Evolutionary conservation across 2,329 filamentous ascomycete species (phyloP), one percentile per base, ranked within the genome.

Genomic region (Emmonsia crescens): DNA sequence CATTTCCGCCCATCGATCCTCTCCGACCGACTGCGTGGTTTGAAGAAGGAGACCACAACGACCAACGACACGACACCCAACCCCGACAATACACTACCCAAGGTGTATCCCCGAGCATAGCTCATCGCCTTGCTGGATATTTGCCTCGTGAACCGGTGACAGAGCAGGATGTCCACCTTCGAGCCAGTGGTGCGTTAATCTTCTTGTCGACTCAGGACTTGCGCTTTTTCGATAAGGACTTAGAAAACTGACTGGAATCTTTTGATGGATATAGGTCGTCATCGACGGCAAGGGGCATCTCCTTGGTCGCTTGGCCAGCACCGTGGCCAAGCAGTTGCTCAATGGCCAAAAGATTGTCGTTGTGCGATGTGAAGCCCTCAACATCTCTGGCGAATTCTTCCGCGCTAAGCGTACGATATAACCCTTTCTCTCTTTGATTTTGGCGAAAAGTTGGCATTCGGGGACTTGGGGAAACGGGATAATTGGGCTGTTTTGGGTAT

Each of bases 301-400:
- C 80, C 91, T 99, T 81, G 94, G 94, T 85, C 93, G 94, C 81
- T 88, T 99, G 80, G 93, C 93, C 83, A 91, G 87, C 80, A 96
- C 91, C 78, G 91, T 97, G 77, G 93, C 93, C 79, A 97, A 97
- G 89, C 93, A 97, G 85, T 88, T 97, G 77, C 89, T 97, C 74
- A 95, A 88, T 82, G 93, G 93, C 79, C 93, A 97, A 85, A 97
- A 97, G 89, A 95, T 99, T 79, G 93, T 97, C 76, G 84, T 99
- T 74, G 94, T 99, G 79, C 91, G 94, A 85, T 95, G 89, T 83
- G 94, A 99, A 84, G 91, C 91, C 75, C 87, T 99, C 80, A 99
- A 99, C 88, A 99, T 99, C 86, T 99, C 94, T 73, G 94, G 94
- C 83, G 94, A 97, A 85, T 99, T 99, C 90, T 99, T 99, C 89